Evolutionary conservation across 2,329 filamentous ascomycete genomes (phyloP), one percentile per base, ranked within the genome.

Genomic region (Claviceps sorghi): DNA sequence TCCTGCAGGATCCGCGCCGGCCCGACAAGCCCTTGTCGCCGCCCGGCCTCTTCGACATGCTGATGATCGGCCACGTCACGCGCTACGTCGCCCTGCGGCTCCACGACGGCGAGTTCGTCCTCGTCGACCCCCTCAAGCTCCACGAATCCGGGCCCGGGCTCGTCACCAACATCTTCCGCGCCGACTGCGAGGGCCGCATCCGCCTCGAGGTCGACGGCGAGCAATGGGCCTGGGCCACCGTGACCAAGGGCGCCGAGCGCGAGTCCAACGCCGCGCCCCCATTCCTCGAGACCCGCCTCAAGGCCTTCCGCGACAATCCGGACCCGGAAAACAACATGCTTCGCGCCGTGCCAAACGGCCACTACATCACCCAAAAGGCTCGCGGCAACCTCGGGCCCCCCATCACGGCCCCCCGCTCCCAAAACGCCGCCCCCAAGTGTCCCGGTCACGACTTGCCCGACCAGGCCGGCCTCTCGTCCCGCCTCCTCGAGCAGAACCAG

Each of bases 101-200:
- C 26, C 26, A 26, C 19, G 21, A n/a, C 19, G 49, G 49, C 13
- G 22, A 19, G 4, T 21, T 50, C 15, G 41, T 36, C 6, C 40
- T 50, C 41, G 21, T 21, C 29, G 30, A 17, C 10, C 29, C 41
- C 7, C 3, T 4, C 17, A 13, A 11, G 22, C 13, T 19, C n/a
- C 8, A 11, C n/a, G 29, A 9, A 2, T 3, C 19, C 30, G 19
- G 11, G 7, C n/a, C 9, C 13, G 13, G 19, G 1, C 49, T 50
- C 4, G 4, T 9, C 40, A 50, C 49, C 30, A 44, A n/a, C 13
- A 50, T 45, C 22, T 50, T 50, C 41, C 29, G 40, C n/a, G 8
- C n/a, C 49, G 34, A 45, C 49, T 50, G 49, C 49, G 30, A 44
- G 11, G 49, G 49, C 30, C n/a, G n/a, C 11, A 44, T 50, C 13